Conservation (phyloP, 1,284 basidiomycete genomes). For the Puccinia novopanici region DNA sequence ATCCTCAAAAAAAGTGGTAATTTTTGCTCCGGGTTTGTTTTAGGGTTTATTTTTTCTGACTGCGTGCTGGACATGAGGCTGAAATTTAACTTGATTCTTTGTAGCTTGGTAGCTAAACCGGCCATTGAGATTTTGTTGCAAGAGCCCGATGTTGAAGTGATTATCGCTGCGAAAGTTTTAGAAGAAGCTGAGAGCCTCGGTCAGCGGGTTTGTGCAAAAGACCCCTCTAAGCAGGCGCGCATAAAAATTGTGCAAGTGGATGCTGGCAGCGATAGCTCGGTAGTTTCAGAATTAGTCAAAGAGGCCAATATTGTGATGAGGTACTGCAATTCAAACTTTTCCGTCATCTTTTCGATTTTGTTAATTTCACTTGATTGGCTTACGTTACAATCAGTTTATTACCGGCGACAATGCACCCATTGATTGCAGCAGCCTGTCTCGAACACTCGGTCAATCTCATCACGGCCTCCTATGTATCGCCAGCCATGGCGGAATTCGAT, state of each 20-base stretch:
- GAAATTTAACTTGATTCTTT: conserved; percentile 67
- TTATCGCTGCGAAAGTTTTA: conserved; percentile 56
- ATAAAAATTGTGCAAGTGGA: conserved; percentile 69
- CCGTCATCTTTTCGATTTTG: background rate
- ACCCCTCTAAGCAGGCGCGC: conserved; percentile 66
- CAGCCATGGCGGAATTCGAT: conserved; percentile 73
- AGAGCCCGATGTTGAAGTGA: conserved; percentile 56
- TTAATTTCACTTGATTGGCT: background rate
- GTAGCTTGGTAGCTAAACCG: conserved; percentile 86
- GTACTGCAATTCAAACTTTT: conserved; percentile 57
- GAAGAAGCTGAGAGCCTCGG: conserved; percentile 71
- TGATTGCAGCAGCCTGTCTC: conserved; percentile 77
- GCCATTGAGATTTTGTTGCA: conserved; percentile 72
- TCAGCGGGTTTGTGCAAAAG: conserved; percentile 65
- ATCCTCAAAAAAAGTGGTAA: conserved; percentile 26
- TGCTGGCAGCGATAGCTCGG: conserved; percentile 64
- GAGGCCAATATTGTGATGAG: conserved; percentile 70
- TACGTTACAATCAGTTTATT: conserved; percentile 66
- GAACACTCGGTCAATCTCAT: conserved; percentile 74
- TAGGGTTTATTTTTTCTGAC: background rate
- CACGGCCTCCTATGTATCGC: conserved; percentile 88
- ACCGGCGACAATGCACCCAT: conserved; percentile 75
- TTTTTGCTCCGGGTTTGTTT: conserved; percentile 44
- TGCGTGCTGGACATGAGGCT: background rate
- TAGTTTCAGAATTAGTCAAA: conserved; percentile 66